Percentiles rank a stretch among this genome's conserved stretches.
Evolutionary conservation across 371 early-diverging fungal genomes (phyloP).

Genomic region (Encephalitozoon cuniculi): DNA sequence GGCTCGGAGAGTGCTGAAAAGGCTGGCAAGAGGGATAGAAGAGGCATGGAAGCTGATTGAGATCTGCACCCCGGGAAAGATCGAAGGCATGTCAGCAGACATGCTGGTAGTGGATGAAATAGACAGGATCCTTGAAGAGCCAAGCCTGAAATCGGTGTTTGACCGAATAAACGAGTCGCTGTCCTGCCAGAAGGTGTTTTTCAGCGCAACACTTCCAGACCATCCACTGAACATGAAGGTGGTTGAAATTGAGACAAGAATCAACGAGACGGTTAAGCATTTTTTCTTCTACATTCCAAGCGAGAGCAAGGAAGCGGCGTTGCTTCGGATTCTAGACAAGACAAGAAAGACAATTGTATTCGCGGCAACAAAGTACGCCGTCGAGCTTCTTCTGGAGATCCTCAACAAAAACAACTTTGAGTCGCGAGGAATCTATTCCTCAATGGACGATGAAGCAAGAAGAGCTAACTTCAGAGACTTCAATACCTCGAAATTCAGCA

Average conservation of each 20-base stretch:
- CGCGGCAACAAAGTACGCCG: slow-evolving; percentile 43
- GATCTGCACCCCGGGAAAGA: slow-evolving; percentile 29
- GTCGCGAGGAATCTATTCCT: slow-evolving; percentile 21
- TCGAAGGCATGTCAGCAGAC: slow-evolving; percentile 15
- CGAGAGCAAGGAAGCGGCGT: slow-evolving; percentile 40
- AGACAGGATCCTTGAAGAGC: slow-evolving; percentile 61
- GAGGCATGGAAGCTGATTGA: slow-evolving; percentile 11
- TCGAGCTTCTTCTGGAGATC: slow-evolving; percentile 34
- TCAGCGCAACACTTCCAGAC: slow-evolving; percentile 59
- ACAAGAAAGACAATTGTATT: slow-evolving; percentile 52
- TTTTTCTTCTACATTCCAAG: slow-evolving; percentile 50
- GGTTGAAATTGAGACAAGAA: slow-evolving; percentile 44
- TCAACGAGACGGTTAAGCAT: slow-evolving; percentile 40
- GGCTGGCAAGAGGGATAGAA: slow-evolving; percentile 36
- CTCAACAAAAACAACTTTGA: slow-evolving; percentile 58
- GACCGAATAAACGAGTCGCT: slow-evolving; percentile 39
- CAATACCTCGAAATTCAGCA: slow-evolving; percentile 65
- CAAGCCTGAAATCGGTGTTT: slow-evolving; percentile 40
- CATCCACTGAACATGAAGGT: slow-evolving; percentile 33
- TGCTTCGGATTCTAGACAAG: slow-evolving; percentile 23
- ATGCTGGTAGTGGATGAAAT: slow-evolving; percentile 61
- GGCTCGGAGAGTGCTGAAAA: slow-evolving; percentile 32
- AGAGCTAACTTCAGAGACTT: slow-evolving; percentile 45
- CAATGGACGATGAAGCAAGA: slow-evolving; percentile 58
- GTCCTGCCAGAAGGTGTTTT: slow-evolving; percentile 52